These are phyloP conservation scores for Blastocystis sp. DNA, from an alignment of 352 stramenopile species.

Conservation along the genomic window DNA sequence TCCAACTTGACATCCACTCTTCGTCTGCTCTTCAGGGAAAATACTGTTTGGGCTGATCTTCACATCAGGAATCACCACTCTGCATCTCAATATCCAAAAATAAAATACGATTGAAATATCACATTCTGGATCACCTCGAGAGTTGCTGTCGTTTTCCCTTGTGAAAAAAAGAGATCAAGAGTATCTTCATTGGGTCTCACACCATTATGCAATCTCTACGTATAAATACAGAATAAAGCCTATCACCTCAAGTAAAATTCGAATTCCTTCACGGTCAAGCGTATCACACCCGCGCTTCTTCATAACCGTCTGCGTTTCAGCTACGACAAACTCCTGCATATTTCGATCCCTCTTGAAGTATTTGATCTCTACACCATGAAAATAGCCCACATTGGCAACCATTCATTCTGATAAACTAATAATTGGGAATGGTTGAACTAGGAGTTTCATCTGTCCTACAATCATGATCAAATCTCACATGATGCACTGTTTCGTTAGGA, in stretches of 20 bases:
- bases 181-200: neutral
- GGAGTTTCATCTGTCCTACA: neutral
- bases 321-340: neutral
- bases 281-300: neutral
- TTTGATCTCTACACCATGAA: neutral
- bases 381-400: neutral
- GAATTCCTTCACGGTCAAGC: slow-evolving; percentile 33
- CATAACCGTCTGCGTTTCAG: slow-evolving; percentile 17
- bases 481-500: no score
- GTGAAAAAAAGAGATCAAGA: slow-evolving; percentile 8
- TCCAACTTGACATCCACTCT: neutral
- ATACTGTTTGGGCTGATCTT: neutral
- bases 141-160: neutral
- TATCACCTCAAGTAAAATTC: neutral
- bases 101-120: neutral
- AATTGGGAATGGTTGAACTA: neutral
- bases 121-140: neutral
- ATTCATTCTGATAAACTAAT: neutral
- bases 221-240: neutral
- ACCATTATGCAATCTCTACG: slow-evolving; percentile 22
- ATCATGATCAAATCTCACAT: no score
- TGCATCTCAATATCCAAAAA: neutral
- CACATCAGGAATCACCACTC: slow-evolving; percentile 16
- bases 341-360: slow-evolving; percentile 15
- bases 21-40: slow-evolving; percentile 9